Conservation (phyloP, 176 grass and related monocot species). For the Bothriochloa decipiens region DNA sequence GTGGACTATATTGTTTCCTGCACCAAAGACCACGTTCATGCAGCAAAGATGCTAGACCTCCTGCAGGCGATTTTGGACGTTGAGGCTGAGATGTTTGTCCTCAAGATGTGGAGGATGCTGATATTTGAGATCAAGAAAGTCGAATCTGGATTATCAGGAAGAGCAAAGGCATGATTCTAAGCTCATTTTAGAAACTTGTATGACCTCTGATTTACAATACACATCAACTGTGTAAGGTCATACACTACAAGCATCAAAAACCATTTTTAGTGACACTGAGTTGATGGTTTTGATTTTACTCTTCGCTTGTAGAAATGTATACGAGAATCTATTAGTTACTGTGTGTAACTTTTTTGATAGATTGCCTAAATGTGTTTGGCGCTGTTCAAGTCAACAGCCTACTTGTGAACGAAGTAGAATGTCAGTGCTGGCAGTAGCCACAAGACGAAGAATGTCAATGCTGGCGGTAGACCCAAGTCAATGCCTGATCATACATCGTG, state of each 20-base stretch:
- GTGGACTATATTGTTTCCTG: slow-evolving; percentile 97
- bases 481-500: not conserved
- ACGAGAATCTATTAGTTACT: not conserved
- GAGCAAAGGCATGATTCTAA: slow-evolving; percentile 48
- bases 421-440: too few relatives aligned
- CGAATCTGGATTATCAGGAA: slow-evolving; percentile 69
- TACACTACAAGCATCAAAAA: slow-evolving; percentile 24
- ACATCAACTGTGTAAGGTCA: slow-evolving; percentile 38
- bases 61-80: slow-evolving; percentile 88
- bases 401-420: too few relatives aligned
- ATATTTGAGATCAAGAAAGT: slow-evolving; percentile 99
- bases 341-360: not conserved
- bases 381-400: not conserved
- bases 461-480: not conserved
- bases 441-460: not conserved
- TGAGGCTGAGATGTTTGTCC: slow-evolving; percentile 99
- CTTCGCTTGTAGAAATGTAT: slow-evolving; percentile 36
- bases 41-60: slow-evolving; percentile 89
- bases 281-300: slow-evolving; percentile 18
- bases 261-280: slow-evolving; percentile 32
- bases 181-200: slow-evolving; percentile 33
- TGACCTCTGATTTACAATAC: slow-evolving; percentile 32
- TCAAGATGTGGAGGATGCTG: slow-evolving; percentile 99
- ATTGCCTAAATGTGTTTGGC: not conserved
- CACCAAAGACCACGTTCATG: slow-evolving; percentile 91